phyloP scores from a whole-genome alignment of 768 basidiomycete species.

The Suillus subalutaceus region DNA sequence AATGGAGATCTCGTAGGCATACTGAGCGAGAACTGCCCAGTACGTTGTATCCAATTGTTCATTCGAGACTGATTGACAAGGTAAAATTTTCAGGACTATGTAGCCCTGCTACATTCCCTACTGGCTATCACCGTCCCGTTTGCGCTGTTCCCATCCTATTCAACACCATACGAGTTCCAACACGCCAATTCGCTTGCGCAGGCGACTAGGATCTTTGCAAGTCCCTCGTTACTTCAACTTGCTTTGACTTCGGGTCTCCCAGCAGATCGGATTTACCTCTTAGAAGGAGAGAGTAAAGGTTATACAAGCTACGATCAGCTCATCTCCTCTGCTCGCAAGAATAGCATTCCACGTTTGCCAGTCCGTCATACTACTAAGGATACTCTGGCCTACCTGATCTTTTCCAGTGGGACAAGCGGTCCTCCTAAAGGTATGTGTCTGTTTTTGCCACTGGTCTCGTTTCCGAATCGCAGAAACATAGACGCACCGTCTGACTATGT shows the following conservation, averaged over 20 bases:
- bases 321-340: constrained; percentile 38
- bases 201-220: constrained; percentile 52
- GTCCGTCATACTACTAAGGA: constrained; percentile 48
- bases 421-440: constrained; percentile 57
- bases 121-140: constrained; percentile 49
- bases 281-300: constrained; percentile 42
- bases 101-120: constrained; percentile 45
- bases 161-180: constrained; percentile 52
- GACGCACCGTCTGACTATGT: neutral
- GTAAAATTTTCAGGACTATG: constrained; percentile 45
- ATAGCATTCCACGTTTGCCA: constrained; percentile 38
- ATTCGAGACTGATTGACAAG: no score
- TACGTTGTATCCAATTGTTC: constrained; percentile 33
- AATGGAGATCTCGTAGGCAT: constrained; percentile 69
- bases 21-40: constrained; percentile 68
- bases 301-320: constrained; percentile 44
- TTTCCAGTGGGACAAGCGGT: constrained; percentile 75
- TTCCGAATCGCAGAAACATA: neutral
- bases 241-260: constrained; percentile 37
- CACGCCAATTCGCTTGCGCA: constrained; percentile 47
- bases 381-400: constrained; percentile 64
- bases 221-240: constrained; percentile 40
- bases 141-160: constrained; percentile 47
- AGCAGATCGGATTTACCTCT: constrained; percentile 44
- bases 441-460: neutral